Evolutionary conservation across 2,329 filamentous ascomycete genomes (phyloP).

Genomic region (Paraconiothyrium sp.): DNA sequence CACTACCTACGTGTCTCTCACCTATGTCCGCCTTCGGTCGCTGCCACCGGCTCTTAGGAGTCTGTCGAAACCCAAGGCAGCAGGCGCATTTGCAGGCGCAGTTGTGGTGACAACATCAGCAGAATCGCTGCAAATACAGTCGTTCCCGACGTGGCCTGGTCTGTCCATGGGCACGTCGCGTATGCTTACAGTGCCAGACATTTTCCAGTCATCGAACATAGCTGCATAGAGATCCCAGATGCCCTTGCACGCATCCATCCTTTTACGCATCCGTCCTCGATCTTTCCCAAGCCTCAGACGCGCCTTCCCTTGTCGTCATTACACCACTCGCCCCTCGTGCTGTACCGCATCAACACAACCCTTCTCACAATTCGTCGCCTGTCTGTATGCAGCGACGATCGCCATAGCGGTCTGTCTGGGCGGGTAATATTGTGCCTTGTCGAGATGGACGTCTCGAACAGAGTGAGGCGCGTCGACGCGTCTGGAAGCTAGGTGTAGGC

Average conservation of each 20-base stretch:
- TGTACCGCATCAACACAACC: too few relatives aligned
- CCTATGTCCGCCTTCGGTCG: too few relatives aligned
- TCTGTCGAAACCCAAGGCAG: too few relatives aligned
- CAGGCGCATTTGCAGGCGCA: neutral
- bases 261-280: neutral
- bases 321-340: too few relatives aligned
- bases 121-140: neutral
- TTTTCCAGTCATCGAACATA: neutral
- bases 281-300: neutral
- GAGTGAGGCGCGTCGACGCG: neutral
- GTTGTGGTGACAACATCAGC: neutral
- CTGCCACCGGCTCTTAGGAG: too few relatives aligned
- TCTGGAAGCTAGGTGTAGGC: neutral
- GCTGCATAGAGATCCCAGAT: too few relatives aligned
- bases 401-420: neutral
- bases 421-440: neutral
- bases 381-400: neutral
- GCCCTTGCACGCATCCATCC: neutral
- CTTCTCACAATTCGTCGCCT: neutral
- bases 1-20: too few relatives aligned
- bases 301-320: too few relatives aligned
- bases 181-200: neutral
- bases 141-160: neutral
- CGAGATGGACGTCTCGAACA: neutral
- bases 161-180: neutral